phyloP scores from a whole-genome alignment of 306 rosid species.

The Pyrus bretschneideri region DNA sequence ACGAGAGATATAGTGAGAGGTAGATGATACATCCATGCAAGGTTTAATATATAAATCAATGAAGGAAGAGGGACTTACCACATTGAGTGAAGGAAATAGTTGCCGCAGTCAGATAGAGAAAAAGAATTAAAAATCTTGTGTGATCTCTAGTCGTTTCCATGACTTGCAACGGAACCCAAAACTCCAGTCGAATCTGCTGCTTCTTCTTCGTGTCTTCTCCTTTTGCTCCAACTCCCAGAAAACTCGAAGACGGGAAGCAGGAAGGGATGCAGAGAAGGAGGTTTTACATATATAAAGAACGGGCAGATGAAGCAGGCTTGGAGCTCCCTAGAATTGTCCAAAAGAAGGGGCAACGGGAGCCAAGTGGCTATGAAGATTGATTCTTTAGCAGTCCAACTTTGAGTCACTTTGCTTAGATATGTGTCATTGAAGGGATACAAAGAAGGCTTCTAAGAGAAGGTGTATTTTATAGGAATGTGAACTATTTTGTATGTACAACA shows the following conservation, averaged over 20 bases:
- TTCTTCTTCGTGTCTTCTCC: background rate
- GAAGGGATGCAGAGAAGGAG: conserved; percentile 9
- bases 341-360: conserved; percentile 15
- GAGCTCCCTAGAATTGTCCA: conserved; percentile 20
- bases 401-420: conserved; percentile 39
- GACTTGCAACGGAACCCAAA: conserved; percentile 14
- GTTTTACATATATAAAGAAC: conserved; percentile 19
- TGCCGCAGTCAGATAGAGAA: conserved; percentile 33
- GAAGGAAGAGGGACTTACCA: conserved; percentile 39
- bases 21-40: too few species aligned
- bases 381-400: conserved; percentile 50
- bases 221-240: conserved; percentile 14
- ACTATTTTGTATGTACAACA: conserved; percentile 8
- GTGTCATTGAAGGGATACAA: conserved; percentile 41
- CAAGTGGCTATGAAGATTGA: conserved; percentile 59
- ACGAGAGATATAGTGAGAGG: background rate
- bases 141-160: conserved; percentile 36
- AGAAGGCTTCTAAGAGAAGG: conserved; percentile 24
- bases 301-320: background rate
- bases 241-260: conserved; percentile 25
- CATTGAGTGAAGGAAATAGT: conserved; percentile 48
- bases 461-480: conserved; percentile 34
- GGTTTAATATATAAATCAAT: background rate
- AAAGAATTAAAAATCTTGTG: conserved; percentile 26
- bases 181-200: background rate